phyloP scores from a whole-genome alignment of 495 filamentous ascomycete species.

The Talaromyces proteolyticus region DNA sequence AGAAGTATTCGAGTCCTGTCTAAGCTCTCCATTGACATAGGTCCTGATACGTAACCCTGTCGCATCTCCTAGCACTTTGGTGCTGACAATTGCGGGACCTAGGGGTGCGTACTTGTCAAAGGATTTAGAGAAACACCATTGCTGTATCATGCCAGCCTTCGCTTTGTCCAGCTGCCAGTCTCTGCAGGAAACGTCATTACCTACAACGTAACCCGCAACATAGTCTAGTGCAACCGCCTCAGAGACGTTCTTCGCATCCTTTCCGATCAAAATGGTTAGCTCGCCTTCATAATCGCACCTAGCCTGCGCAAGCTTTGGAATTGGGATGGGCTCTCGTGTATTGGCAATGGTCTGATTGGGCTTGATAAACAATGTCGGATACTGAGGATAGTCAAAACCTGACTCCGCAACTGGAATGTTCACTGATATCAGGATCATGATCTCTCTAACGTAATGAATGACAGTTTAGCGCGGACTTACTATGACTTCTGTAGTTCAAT shows the following conservation, averaged over 20 bases:
- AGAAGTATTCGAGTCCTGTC: slow-evolving; percentile 57
- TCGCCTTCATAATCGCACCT: slow-evolving; percentile 66
- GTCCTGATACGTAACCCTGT: no score
- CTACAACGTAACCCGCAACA: slow-evolving; percentile 65
- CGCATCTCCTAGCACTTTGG: slow-evolving; percentile 51
- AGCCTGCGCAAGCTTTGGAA: slow-evolving; percentile 42
- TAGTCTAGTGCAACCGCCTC: slow-evolving; percentile 58
- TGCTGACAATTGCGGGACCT: slow-evolving; percentile 58
- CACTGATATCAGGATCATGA: no score
- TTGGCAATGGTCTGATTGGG: slow-evolving; percentile 57
- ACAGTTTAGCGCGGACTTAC: no score
- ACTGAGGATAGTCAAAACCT: no score
- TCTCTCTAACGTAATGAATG: no score
- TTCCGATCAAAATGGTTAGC: slow-evolving; percentile 61
- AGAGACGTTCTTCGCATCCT: slow-evolving; percentile 51
- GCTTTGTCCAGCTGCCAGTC: slow-evolving; percentile 64
- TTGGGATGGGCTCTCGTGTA: slow-evolving; percentile 51
- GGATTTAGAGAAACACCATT: no score
- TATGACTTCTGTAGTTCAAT: slow-evolving; percentile 46
- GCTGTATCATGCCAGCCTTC: slow-evolving; percentile 50
- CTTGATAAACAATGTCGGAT: slow-evolving; percentile 76
- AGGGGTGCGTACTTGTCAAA: slow-evolving; percentile 76
- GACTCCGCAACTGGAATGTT: no score
- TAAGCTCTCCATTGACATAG: slow-evolving; percentile 55
- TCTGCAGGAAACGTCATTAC: slow-evolving; percentile 67